These are phyloP conservation scores for Triticum dicoccoides DNA, from an alignment of 176 grass and related monocot genomes.

Conservation along the genomic window DNA sequence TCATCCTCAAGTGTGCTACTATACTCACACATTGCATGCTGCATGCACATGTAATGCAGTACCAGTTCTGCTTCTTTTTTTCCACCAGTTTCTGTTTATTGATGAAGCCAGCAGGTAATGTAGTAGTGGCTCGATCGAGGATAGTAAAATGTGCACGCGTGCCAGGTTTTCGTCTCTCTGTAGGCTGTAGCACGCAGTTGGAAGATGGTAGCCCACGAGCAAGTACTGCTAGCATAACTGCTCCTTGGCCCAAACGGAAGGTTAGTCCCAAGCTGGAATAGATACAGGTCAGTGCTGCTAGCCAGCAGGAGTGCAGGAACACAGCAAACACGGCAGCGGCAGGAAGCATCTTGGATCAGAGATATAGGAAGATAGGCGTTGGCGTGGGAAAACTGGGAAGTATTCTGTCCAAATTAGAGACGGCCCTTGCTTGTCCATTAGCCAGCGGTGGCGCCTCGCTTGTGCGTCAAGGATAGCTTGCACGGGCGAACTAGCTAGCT, in stretches of 20 bases:
- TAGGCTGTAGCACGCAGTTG: background rate
- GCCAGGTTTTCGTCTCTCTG: background rate
- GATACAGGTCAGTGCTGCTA: background rate
- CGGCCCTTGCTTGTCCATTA: constrained; percentile 16
- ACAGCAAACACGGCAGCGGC: background rate
- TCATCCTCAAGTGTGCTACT: background rate
- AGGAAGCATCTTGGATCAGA: constrained; percentile 19
- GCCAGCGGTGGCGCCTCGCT: background rate
- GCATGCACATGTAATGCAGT: background rate
- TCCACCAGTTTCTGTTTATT: no score
- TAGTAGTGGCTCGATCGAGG: background rate
- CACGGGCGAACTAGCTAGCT: background rate
- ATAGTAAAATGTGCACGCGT: background rate
- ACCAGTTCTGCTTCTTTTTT: no score
- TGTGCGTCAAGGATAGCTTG: background rate
- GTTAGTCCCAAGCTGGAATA: background rate
- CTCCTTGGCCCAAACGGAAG: background rate
- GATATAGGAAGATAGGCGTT: background rate
- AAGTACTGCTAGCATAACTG: background rate
- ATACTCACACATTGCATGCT: background rate
- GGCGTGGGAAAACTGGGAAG: background rate
- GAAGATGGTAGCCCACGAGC: background rate
- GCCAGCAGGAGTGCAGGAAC: background rate
- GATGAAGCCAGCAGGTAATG: no score
- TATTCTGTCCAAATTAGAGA: constrained; percentile 24